These are phyloP conservation scores for Rhizophagus sp. DNA, from an alignment of 192 early-diverging fungal genomes.

Conservation along the genomic window DNA sequence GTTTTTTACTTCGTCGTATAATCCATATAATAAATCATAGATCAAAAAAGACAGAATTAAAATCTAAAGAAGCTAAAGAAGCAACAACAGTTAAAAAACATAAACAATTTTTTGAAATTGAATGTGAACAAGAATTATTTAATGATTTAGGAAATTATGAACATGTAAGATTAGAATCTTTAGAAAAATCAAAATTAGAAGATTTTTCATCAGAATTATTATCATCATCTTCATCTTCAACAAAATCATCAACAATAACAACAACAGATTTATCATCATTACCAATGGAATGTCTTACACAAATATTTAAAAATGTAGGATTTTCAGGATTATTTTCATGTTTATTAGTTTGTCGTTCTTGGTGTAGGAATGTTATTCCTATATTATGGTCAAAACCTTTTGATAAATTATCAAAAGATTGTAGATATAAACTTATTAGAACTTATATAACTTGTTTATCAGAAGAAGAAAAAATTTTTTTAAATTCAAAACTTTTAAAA, in stretches of 20 bases:
- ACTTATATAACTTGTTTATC: background rate
- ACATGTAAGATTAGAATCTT: background rate
- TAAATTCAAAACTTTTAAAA: background rate
- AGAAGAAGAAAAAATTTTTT: background rate
- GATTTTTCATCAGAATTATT: background rate
- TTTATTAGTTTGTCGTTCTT: background rate
- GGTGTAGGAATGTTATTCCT: constrained; percentile 12
- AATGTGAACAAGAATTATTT: background rate
- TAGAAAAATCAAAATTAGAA: background rate
- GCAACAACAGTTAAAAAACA: background rate
- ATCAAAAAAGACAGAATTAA: background rate
- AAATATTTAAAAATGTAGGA: background rate
- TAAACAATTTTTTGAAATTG: background rate
- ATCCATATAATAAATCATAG: background rate
- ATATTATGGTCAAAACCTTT: constrained; percentile 14
- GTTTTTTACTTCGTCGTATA: background rate
- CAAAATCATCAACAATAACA: background rate
- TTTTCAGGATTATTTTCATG: background rate
- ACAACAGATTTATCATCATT: background rate
- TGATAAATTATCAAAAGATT: background rate
- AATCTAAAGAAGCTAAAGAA: too few relatives aligned
- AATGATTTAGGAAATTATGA: background rate
- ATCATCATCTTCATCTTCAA: background rate
- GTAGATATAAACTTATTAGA: background rate
- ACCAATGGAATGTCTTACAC: background rate